These are phyloP conservation scores for Ophiostoma perfectum DNA, from an alignment of 2,329 filamentous ascomycete species.

Conservation along the genomic window DNA sequence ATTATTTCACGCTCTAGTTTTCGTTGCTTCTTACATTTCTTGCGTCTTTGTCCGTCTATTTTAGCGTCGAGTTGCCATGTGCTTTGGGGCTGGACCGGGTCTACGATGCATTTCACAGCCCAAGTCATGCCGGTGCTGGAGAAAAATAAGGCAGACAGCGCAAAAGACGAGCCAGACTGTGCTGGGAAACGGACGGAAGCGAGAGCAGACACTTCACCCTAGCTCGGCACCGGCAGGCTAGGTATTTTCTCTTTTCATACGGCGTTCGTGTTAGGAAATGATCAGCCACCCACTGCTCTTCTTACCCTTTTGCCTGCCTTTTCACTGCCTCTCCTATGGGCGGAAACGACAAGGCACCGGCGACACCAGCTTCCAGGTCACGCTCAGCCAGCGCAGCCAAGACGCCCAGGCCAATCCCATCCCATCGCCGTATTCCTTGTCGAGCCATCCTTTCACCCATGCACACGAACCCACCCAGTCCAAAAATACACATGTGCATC, in stretches of 20 bases:
- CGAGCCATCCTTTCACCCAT: not conserved
- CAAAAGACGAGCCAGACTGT: not conserved
- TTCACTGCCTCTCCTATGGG: not conserved
- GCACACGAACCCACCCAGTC: not conserved
- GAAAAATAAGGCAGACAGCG: not conserved
- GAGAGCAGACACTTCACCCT: slow-evolving; percentile 4
- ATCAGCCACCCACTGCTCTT: not conserved
- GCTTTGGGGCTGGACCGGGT: not conserved
- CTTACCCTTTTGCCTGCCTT: too few relatives aligned
- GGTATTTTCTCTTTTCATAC: not conserved
- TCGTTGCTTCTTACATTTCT: not conserved
- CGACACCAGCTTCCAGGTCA: too few relatives aligned
- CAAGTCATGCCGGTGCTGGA: slow-evolving; percentile 3
- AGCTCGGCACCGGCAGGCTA: not conserved
- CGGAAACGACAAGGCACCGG: too few relatives aligned
- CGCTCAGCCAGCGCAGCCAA: not conserved
- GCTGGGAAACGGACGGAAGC: not conserved
- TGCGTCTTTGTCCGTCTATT: not conserved
- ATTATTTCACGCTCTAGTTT: not conserved
- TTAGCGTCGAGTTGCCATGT: slow-evolving; percentile 11
- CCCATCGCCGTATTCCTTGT: not conserved
- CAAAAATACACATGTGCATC: slow-evolving; percentile 16
- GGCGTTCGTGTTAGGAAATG: not conserved
- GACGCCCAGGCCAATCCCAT: not conserved
- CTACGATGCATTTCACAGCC: not conserved